Base-by-base conservation (phyloP, 1,284 basidiomycete species). In the Amylostereum areolatum region DNA sequence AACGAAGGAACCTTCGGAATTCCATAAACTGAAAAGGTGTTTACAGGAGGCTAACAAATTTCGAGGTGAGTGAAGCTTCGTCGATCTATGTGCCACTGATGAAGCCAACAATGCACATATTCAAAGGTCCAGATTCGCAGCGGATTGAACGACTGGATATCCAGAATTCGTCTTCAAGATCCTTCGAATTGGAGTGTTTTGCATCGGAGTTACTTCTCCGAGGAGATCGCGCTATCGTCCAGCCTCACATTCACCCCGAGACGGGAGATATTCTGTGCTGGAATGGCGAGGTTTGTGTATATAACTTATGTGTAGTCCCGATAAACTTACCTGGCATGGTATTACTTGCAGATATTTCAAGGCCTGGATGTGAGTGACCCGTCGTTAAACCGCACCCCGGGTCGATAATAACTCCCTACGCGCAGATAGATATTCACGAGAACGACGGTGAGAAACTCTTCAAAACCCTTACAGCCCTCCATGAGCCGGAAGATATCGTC, bases 381-480 rank as follows among this genome's bases (percentile, higher is more conserved):
- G 18, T 18, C 18, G 11, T 12, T 27, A 18, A 18, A 5, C 33
- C 9, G 12, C 40, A 9, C 33, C 34, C 25, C 28, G 24, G 45
- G 35, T 36, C 44, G n/a, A 25, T 39, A n/a, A 32, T 24, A 33
- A 50, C 12, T 46, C 39, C 11, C 3, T 10, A 27, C 27, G 27
- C 0, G 33, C 55, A 77, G 81, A 73, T 88, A 40, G 55, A 59
- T 32, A 51, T 66, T 0, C 53, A 74, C 0, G 85, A 92, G 56
- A 96, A 97, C 58, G 94, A 97, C 58, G 91, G 92, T 0, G 64
- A 69, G 31, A 80, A 75, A 53, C 64, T 96, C 1, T 85, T 90
- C 53, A 65, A 77, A 4, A 57, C 60, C 12, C 66, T 95, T 11
- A 67, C 60, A 44, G 49, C 49, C 4, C 55, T 67, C 3, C 52